Evolutionary conservation across 352 stramenopile genomes (phyloP).

Genomic region (Globisporangium polare): DNA sequence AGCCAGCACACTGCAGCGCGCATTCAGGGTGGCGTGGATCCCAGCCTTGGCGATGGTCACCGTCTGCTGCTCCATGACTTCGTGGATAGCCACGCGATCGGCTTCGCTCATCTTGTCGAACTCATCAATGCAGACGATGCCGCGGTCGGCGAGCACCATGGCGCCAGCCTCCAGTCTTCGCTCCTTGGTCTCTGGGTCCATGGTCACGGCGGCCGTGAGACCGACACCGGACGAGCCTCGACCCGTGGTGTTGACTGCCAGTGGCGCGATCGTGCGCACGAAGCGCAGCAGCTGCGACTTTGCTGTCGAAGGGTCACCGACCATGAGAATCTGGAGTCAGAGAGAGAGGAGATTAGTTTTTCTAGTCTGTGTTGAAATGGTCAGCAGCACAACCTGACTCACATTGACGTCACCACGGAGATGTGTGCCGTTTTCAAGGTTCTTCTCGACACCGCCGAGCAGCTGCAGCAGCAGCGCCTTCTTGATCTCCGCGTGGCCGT

Average conservation of each 20-base stretch:
- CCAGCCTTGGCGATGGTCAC: constrained; percentile 99
- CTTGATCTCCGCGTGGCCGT: constrained; percentile 98
- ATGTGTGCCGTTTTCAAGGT: constrained; percentile 98
- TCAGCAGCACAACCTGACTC: no score
- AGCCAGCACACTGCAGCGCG: constrained; percentile 97
- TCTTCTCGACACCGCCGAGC: constrained; percentile 93
- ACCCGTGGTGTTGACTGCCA: constrained; percentile 90
- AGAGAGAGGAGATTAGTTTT: constrained; percentile 5
- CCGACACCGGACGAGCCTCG: constrained; percentile 86
- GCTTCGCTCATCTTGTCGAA: constrained; percentile 98
- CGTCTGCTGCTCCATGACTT: constrained; percentile 99
- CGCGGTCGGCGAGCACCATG: constrained; percentile 99
- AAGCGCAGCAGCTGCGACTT: constrained; percentile 99
- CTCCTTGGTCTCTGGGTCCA: constrained; percentile 94
- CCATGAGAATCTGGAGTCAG: constrained; percentile 78
- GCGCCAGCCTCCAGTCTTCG: constrained; percentile 96
- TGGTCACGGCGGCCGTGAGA: constrained; percentile 98
- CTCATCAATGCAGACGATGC: constrained; percentile 99
- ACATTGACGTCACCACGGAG: constrained; percentile 99
- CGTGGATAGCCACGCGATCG: constrained; percentile 99
- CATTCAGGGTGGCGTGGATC: constrained; percentile 99
- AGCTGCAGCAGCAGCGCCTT: constrained; percentile 85
- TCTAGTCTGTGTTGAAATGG: no score
- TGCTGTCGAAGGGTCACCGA: constrained; percentile 98
- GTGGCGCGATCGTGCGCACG: constrained; percentile 93